Evolutionary conservation across 371 early-diverging fungal species (phyloP).

Genomic region (Mortierella sp.): DNA sequence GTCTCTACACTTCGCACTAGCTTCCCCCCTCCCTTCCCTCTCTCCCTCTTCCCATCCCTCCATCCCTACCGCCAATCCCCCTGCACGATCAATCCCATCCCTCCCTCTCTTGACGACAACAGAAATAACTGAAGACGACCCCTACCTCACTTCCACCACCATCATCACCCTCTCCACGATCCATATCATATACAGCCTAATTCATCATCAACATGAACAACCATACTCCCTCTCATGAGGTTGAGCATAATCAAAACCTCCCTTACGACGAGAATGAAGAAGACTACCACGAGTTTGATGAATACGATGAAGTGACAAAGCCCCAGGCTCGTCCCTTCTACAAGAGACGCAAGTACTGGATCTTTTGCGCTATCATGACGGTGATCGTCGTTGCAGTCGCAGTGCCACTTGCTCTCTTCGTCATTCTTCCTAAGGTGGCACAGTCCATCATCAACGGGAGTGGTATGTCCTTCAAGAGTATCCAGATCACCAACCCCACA

Average conservation of each 20-base stretch:
- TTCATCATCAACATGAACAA: slow-evolving; percentile 2
- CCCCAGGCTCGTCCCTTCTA: slow-evolving; percentile 54
- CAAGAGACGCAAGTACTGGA: slow-evolving; percentile 69
- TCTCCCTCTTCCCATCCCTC: neutral
- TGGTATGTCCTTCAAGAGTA: slow-evolving; percentile 57
- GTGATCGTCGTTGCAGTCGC: slow-evolving; percentile 63
- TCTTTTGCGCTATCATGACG: slow-evolving; percentile 63
- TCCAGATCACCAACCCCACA: slow-evolving; percentile 63
- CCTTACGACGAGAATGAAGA: slow-evolving; percentile 53
- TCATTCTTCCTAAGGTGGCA: slow-evolving; percentile 69
- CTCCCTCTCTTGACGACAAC: neutral
- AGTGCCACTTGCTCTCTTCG: slow-evolving; percentile 60
- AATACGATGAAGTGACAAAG: slow-evolving; percentile 51
- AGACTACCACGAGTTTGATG: slow-evolving; percentile 53
- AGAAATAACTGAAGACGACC: slow-evolving; percentile 5
- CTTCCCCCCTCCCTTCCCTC: neutral
- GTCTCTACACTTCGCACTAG: slow-evolving; percentile 8
- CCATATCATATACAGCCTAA: neutral
- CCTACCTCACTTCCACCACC: neutral
- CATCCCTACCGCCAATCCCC: neutral
- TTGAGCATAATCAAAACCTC: slow-evolving; percentile 28
- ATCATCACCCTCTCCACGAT: neutral
- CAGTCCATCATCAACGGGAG: slow-evolving; percentile 64
- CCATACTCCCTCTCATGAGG: slow-evolving; percentile 39
- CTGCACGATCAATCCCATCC: neutral